Percentiles rank a stretch among this genome's conserved stretches.
These are phyloP conservation scores for Cladosporium sphaerospermum DNA, from an alignment of 2,329 filamentous ascomycete species.

Conservation along the genomic window DNA sequence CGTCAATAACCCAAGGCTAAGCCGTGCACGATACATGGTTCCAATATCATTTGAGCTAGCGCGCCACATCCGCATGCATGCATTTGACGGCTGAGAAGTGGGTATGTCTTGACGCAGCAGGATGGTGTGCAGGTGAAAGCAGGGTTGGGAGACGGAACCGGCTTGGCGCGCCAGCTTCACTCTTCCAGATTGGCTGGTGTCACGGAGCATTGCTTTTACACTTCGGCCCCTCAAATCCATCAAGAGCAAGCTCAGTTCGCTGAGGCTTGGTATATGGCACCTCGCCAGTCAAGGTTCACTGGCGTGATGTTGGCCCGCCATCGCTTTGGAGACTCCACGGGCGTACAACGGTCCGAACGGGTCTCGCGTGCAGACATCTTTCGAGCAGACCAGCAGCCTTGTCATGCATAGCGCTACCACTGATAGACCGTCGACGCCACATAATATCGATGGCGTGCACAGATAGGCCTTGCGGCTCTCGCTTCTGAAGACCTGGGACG, in stretches of 20 bases:
- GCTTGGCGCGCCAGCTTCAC: background rate
- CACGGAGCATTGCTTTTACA: background rate
- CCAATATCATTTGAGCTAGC: background rate
- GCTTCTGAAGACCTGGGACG: background rate
- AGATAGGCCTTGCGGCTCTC: slow-evolving; percentile 2
- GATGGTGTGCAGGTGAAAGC: background rate
- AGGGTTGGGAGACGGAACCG: background rate
- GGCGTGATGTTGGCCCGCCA: slow-evolving; percentile 1
- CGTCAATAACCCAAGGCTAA: no score
- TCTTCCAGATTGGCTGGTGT: background rate
- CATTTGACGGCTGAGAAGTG: background rate
- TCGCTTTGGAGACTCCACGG: slow-evolving; percentile 4
- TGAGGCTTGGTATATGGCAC: slow-evolving; percentile 2
- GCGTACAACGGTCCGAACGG: background rate
- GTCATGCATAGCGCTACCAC: background rate
- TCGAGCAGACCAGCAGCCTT: slow-evolving; percentile 7
- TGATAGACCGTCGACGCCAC: background rate
- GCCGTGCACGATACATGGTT: no score
- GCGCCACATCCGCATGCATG: background rate
- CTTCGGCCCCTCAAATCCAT: background rate
- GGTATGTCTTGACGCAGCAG: no score
- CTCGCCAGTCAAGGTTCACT: slow-evolving; percentile 2
- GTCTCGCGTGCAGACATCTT: background rate
- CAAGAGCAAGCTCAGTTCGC: slow-evolving; percentile 4
- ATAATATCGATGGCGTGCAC: background rate